phyloP scores from a whole-genome alignment of 768 basidiomycete genomes.

The Tulasnella sp. region DNA sequence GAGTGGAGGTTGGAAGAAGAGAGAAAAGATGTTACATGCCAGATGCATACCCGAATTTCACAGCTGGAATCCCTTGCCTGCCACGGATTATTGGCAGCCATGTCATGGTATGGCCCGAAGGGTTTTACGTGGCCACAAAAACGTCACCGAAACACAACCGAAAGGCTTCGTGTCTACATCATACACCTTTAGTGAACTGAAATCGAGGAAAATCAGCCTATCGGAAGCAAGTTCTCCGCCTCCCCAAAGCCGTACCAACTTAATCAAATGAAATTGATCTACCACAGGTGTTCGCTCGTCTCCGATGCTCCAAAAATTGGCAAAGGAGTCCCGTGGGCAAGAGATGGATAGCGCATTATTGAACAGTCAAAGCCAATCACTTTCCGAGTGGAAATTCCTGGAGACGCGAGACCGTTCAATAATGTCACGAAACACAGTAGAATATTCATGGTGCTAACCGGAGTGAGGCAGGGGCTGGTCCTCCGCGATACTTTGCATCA shows the following conservation, averaged over 20 bases:
- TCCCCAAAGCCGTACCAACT: not conserved
- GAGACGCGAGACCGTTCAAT: not conserved
- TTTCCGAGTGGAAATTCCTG: not conserved
- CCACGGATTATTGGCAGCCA: too few species aligned
- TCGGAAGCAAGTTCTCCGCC: not conserved
- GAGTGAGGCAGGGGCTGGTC: not conserved
- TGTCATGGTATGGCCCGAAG: too few species aligned
- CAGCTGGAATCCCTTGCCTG: too few species aligned
- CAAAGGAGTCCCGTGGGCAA: not conserved
- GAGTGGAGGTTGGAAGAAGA: too few species aligned
- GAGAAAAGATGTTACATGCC: too few species aligned
- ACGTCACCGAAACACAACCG: too few species aligned
- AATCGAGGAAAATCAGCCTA: not conserved
- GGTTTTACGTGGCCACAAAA: too few species aligned
- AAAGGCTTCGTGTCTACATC: too few species aligned
- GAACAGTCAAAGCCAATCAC: too few species aligned
- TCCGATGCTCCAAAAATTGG: not conserved
- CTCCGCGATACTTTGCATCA: not conserved
- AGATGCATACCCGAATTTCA: too few species aligned
- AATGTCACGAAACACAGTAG: not conserved
- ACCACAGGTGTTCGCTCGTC: not conserved
- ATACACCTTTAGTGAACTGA: too few species aligned
- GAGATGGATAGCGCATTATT: too few species aligned
- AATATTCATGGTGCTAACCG: not conserved
- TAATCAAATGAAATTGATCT: not conserved